Percentiles rank a stretch among this genome's conserved stretches.
Evolutionary conservation across 768 basidiomycete species (phyloP).

Genomic region (Boletellus emodensis): DNA sequence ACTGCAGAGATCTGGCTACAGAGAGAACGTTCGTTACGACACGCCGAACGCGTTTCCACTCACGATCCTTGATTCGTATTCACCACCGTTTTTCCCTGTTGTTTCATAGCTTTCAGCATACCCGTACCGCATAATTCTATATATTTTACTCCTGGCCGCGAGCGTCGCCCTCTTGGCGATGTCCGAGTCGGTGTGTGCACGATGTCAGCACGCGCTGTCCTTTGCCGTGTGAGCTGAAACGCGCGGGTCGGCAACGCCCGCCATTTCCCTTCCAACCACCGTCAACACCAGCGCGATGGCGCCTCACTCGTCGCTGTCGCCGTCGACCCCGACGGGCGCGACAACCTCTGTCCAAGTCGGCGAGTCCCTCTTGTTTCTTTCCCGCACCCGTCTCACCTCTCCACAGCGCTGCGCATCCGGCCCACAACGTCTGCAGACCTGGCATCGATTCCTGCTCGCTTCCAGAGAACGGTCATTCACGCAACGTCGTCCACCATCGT

Average conservation of each 20-base stretch:
- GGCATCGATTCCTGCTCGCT: constrained; percentile 85
- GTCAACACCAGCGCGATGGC: constrained; percentile 53
- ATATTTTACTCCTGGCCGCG: constrained; percentile 19
- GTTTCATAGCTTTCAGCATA: constrained; percentile 28
- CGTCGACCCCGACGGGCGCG: constrained; percentile 60
- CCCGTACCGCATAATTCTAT: constrained; percentile 33
- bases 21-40: constrained; percentile 26
- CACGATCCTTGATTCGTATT: constrained; percentile 30
- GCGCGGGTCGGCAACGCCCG: constrained; percentile 27
- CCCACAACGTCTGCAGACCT: constrained; percentile 83
- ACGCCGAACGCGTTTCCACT: constrained; percentile 17
- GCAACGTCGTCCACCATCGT: constrained; percentile 71
- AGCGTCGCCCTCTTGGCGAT: constrained; percentile 6
- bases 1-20: constrained; percentile 2
- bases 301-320: constrained; percentile 62
- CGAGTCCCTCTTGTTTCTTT: constrained; percentile 39
- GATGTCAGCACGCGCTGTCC: background rate
- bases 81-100: constrained; percentile 6
- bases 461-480: constrained; percentile 87
- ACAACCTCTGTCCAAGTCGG: constrained; percentile 94
- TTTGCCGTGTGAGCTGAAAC: constrained; percentile 25
- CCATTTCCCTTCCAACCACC: constrained; percentile 26
- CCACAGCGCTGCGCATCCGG: constrained; percentile 81
- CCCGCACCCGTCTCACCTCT: constrained; percentile 2
- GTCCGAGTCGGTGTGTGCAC: background rate